Percentiles rank a stretch among this genome's conserved stretches.
Evolutionary conservation across 352 stramenopile genomes (phyloP).

Genomic region (Pythium angustatum): DNA sequence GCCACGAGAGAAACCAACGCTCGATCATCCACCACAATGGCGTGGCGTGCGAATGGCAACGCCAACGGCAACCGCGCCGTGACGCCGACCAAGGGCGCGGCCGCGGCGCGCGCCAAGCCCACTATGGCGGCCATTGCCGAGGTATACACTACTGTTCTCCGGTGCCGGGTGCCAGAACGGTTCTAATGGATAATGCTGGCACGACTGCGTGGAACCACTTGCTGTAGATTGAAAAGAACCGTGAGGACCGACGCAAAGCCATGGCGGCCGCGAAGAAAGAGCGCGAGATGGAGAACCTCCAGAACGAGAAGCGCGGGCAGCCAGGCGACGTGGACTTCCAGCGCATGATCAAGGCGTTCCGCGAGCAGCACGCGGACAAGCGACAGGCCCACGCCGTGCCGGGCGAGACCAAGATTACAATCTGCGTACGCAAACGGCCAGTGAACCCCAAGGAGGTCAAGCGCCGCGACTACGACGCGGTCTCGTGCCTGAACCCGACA

Average conservation of each 20-base stretch:
- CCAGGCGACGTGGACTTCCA: constrained; percentile 91
- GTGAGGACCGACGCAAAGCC: constrained; percentile 76
- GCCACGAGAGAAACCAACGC: neutral
- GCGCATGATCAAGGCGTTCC: constrained; percentile 88
- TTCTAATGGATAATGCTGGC: neutral
- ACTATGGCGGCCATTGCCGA: constrained; percentile 72
- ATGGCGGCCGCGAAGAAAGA: constrained; percentile 88
- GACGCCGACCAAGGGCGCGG: constrained; percentile 26
- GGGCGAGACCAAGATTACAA: constrained; percentile 91
- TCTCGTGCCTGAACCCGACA: constrained; percentile 95
- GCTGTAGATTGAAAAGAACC: constrained; percentile 79
- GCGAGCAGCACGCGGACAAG: constrained; percentile 74
- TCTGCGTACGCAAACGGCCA: constrained; percentile 96
- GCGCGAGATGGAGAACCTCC: constrained; percentile 75
- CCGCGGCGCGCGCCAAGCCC: constrained; percentile 39
- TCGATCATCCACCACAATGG: constrained; percentile 20
- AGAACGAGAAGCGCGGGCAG: constrained; percentile 79
- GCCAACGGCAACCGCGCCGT: constrained; percentile 24
- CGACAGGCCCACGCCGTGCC: constrained; percentile 40
- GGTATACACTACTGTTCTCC: constrained; percentile 24
- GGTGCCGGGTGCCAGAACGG: neutral
- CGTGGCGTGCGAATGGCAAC: constrained; percentile 36
- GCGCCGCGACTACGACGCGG: constrained; percentile 94
- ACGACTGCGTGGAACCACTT: too few relatives aligned
- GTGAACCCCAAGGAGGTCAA: constrained; percentile 92